These are phyloP conservation scores for Nannochloris sp. DNA, from an alignment of 139 green algal genomes.

Conservation along the genomic window DNA sequence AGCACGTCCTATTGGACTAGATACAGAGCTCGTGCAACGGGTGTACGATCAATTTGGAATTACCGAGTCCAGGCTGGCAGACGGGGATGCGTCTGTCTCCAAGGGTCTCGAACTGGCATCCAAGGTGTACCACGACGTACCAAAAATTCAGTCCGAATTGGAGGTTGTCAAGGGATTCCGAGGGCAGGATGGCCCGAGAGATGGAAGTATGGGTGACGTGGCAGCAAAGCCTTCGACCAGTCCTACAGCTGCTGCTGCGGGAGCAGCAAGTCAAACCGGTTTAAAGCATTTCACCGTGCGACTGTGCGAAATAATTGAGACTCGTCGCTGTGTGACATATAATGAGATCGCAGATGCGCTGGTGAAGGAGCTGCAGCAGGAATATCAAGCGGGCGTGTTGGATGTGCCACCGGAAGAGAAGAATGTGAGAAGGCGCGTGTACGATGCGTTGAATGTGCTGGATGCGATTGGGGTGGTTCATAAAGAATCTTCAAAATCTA, in stretches of 20 bases:
- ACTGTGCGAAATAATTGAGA: slow-evolving; percentile 87
- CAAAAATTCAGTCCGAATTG: no score
- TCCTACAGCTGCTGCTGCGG: no score
- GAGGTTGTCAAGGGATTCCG: no score
- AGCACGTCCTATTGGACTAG: no score
- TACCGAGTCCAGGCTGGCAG: no score
- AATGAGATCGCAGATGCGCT: slow-evolving; percentile 95
- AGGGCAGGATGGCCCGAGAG: no score
- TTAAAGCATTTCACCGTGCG: slow-evolving; percentile 45
- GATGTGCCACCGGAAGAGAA: slow-evolving; percentile 72
- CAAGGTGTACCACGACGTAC: no score
- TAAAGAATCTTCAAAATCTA: slow-evolving; percentile 84
- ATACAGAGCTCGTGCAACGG: no score
- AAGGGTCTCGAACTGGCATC: no score
- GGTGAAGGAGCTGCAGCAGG: slow-evolving; percentile 49
- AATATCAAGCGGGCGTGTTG: slow-evolving; percentile 4
- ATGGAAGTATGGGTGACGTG: not conserved
- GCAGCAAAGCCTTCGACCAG: slow-evolving; percentile 6
- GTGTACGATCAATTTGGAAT: no score
- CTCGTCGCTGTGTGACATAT: slow-evolving; percentile 79
- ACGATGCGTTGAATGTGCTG: slow-evolving; percentile 97
- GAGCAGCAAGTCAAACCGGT: slow-evolving; percentile 24
- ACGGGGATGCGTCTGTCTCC: no score
- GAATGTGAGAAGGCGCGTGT: slow-evolving; percentile 89
- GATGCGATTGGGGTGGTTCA: slow-evolving; percentile 88